phyloP scores from a whole-genome alignment of 108 stramenopile species.

The Cyclostephanos tholiformis region DNA sequence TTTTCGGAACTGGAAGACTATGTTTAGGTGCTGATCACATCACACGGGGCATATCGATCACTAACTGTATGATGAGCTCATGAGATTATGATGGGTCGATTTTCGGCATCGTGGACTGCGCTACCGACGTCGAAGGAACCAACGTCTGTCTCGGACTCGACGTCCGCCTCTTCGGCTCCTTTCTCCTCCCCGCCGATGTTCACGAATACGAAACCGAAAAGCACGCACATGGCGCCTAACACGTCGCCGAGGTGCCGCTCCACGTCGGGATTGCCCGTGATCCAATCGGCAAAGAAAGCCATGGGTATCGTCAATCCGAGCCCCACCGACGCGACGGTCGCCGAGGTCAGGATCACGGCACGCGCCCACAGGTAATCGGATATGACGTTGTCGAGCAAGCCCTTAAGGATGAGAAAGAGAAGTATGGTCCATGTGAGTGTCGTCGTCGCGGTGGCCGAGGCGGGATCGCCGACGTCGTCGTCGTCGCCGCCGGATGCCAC shows the following conservation, averaged over 20 bases:
- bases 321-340: conserved; percentile 96
- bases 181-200: conserved; percentile 54
- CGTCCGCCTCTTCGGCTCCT: conserved; percentile 2
- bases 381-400: conserved; percentile 87
- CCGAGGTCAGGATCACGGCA: conserved; percentile 92
- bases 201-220: conserved; percentile 79
- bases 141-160: conserved; percentile 9
- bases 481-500: conserved; percentile 13
- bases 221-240: conserved; percentile 70
- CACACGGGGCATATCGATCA: no score
- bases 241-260: conserved; percentile 40
- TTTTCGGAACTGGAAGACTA: no score
- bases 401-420: conserved; percentile 68
- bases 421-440: conserved; percentile 65
- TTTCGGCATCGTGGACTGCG: no score
- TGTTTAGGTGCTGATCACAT: no score
- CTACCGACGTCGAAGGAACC: neutral
- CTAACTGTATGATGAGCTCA: no score
- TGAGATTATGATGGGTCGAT: no score
- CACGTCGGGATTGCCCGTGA: conserved; percentile 58
- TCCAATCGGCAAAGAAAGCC: conserved; percentile 84
- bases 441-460: conserved; percentile 1
- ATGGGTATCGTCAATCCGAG: conserved; percentile 96
- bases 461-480: neutral
- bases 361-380: conserved; percentile 96